Percentiles rank a stretch among this genome's conserved stretches.
Evolutionary conservation across 345 rosid genomes (phyloP).

Genomic region (Pistacia integerrima): DNA sequence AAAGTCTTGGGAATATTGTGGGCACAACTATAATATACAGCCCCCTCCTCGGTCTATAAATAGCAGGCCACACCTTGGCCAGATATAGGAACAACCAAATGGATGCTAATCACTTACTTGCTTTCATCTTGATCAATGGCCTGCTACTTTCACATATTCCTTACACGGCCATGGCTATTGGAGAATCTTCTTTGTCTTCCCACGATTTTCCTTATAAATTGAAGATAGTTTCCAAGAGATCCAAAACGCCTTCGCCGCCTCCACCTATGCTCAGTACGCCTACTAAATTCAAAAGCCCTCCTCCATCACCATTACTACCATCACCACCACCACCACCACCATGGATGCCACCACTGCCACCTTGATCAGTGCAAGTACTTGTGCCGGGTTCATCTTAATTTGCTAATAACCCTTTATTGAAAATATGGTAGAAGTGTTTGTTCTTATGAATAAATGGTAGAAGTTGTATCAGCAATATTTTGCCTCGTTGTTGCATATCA

Average conservation of each 20-base stretch:
- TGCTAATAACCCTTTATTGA: background rate
- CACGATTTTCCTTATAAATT: background rate
- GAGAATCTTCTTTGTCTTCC: background rate
- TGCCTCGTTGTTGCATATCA: background rate
- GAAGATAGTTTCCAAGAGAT: background rate
- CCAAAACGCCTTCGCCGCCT: background rate
- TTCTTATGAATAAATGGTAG: background rate
- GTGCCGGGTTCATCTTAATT: background rate
- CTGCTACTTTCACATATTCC: background rate
- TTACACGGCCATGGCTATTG: background rate
- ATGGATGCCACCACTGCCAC: background rate
- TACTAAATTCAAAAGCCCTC: background rate
- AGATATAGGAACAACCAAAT: background rate
- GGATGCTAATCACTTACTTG: background rate
- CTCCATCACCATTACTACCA: background rate
- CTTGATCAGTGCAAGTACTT: background rate
- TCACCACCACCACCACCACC: background rate
- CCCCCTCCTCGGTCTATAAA: background rate
- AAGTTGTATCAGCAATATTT: too few species aligned
- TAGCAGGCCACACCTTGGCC: background rate
- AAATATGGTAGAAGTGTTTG: too few species aligned
- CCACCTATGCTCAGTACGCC: background rate
- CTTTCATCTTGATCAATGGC: background rate
- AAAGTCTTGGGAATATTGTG: background rate
- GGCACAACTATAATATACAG: background rate